Conservation (phyloP, 2,329 filamentous ascomycete species). For the Pyrenophora tritici-repentis region DNA sequence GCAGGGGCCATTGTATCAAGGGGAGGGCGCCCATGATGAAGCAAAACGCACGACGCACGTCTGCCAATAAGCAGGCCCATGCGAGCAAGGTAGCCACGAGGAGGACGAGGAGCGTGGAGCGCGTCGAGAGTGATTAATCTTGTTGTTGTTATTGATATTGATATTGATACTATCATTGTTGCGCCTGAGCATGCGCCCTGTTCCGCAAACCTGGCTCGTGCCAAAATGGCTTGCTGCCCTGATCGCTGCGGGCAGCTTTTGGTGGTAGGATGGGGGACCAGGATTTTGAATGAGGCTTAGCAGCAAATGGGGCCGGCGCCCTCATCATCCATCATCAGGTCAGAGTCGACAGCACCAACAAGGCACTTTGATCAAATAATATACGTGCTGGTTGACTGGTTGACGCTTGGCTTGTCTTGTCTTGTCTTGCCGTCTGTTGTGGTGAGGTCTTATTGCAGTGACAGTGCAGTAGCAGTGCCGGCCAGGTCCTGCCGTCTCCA, state of each 20-base stretch:
- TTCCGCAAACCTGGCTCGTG: constrained; percentile 11
- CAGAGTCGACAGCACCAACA: too few relatives aligned
- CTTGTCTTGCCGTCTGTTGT: too few relatives aligned
- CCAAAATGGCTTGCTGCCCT: constrained; percentile 6
- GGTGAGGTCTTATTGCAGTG: neutral
- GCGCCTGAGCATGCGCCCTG: constrained; percentile 3
- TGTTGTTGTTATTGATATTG: too few relatives aligned
- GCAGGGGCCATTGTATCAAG: constrained; percentile 11
- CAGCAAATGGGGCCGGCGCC: constrained; percentile 9
- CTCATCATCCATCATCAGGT: neutral
- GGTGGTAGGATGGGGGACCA: neutral
- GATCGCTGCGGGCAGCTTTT: constrained; percentile 5
- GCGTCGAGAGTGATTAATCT: too few relatives aligned
- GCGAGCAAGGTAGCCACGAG: constrained; percentile 5
- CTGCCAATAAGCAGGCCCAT: constrained; percentile 5
- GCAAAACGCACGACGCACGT: constrained; percentile 3
- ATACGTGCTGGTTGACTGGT: too few relatives aligned
- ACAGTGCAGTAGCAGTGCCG: neutral
- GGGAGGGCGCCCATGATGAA: constrained; percentile 3
- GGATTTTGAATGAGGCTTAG: constrained; percentile 15
- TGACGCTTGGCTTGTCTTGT: too few relatives aligned
- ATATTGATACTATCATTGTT: too few relatives aligned
- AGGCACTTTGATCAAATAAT: too few relatives aligned
- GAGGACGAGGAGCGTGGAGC: neutral
- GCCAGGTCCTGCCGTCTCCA: constrained; percentile 8